Evolutionary conservation across 2,329 filamentous ascomycete species (phyloP).

Genomic region (Pyricularia sp.): DNA sequence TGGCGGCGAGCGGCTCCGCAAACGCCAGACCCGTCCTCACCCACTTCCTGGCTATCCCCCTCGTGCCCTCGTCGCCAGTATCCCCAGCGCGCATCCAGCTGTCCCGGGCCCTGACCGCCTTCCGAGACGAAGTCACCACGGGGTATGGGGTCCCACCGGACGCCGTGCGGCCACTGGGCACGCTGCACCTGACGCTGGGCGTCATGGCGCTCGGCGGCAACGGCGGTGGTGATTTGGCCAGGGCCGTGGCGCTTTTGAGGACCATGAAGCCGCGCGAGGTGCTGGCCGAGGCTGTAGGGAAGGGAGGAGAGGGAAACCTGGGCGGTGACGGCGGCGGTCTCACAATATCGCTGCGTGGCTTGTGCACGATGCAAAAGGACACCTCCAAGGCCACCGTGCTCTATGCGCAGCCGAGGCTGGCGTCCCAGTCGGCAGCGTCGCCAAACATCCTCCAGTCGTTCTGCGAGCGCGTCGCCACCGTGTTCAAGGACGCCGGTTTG

Average conservation of each 20-base stretch:
- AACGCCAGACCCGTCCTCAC: conserved; percentile 25
- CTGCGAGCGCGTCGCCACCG: conserved; percentile 37
- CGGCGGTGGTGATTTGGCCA: conserved; percentile 17
- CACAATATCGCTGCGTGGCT: conserved; percentile 35
- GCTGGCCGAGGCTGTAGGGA: conserved; percentile 14
- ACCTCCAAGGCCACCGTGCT: conserved; percentile 44
- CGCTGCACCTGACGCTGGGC: conserved; percentile 75
- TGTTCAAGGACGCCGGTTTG: conserved; percentile 42
- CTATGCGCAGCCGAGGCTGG: conserved; percentile 49
- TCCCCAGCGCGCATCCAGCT: conserved; percentile 48
- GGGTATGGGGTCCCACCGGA: conserved; percentile 40
- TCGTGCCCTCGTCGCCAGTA: conserved; percentile 37
- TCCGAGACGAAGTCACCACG: conserved; percentile 41
- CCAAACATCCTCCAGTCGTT: conserved; percentile 37
- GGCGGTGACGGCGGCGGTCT: conserved; percentile 12
- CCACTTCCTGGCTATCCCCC: conserved; percentile 65
- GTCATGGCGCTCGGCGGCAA: conserved; percentile 57
- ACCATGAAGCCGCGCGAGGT: conserved; percentile 25
- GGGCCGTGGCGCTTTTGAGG: conserved; percentile 26
- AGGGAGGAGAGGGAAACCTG: conserved; percentile 7
- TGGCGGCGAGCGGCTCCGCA: background rate
- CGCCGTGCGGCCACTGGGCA: conserved; percentile 64
- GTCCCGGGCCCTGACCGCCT: conserved; percentile 44
- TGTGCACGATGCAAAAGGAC: conserved; percentile 48
- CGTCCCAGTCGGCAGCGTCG: conserved; percentile 13